Base-by-base conservation (phyloP, 73 alveolate genomes). In the Uronychia setigera region DNA sequence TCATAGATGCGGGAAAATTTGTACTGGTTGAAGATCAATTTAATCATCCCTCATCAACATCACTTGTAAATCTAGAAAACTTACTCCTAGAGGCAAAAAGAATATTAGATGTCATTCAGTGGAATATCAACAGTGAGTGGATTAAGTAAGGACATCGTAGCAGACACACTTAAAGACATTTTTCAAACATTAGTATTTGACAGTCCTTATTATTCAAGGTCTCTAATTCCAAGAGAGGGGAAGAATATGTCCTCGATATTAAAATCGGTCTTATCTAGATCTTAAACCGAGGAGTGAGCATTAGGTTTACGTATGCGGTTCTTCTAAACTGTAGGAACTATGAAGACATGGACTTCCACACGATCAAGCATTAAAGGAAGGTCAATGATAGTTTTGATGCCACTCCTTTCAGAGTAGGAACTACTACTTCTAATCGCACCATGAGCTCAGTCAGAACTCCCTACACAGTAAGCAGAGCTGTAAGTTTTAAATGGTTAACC, bases 11-110 rank as follows among this genome's bases (percentile, higher is more conserved):
- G 19, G 67, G 67, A 19, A 46, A 19, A 19, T 46, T 46, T 19
- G 67, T 46, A 5, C 67, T 46, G 5, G 5, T 5, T 19, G 67
- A 46, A 19, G 67, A 46, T 19, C 5, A 46, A 46, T 46, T 46
- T 46, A 46, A 46, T n/a, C 67, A 11, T 46, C 67, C 67, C 67
- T 46, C 67, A n/a, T n/a, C n/a, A n/a, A n/a, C n/a, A n/a, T n/a
- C 67, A 46, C 5, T 46, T 46, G 67, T 46, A 19, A 46, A 46
- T 46, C 67, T 46, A 19, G 67, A 5, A 46, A 11, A 19, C 67
- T 46, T 46, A 5, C 5, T 46, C 19, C n/a, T 19, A 46, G 67
- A 46, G 19, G 19, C 19, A 46, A 46, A 46, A 46, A 19, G 67
- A 46, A 19, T 46, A 46, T 19, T 19, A 46, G 5, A 46, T 46